Conservation (phyloP, 1,284 basidiomycete genomes). For the Quambalaria eucalypti region DNA sequence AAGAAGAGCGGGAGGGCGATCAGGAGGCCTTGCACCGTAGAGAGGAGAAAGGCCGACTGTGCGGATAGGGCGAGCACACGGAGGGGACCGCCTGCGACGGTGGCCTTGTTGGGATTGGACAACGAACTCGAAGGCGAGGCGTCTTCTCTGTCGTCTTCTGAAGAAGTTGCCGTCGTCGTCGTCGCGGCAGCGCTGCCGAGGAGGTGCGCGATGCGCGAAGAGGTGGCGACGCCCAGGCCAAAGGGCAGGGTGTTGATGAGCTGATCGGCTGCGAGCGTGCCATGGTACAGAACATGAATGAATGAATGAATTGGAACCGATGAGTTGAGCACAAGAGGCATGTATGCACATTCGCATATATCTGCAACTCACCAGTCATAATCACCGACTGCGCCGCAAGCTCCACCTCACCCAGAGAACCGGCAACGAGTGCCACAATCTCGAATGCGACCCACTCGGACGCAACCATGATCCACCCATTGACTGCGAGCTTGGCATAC, state of each 20-base stretch:
- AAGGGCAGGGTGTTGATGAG: conserved; percentile 62
- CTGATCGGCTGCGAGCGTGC: too few relatives aligned
- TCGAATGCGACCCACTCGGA: conserved; percentile 74
- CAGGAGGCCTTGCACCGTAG: background rate
- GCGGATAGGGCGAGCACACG: background rate
- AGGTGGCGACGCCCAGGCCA: conserved; percentile 63
- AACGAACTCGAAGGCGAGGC: too few relatives aligned
- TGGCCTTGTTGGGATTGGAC: background rate
- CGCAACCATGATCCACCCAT: conserved; percentile 67
- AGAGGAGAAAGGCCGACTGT: conserved; percentile 2
- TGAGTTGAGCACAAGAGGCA: conserved; percentile 57
- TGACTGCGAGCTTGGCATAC: conserved; percentile 61
- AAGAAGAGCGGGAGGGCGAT: conserved; percentile 50
- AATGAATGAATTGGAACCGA: too few relatives aligned
- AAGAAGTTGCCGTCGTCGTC: background rate
- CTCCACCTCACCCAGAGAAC: conserved; percentile 58
- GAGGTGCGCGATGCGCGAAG: conserved; percentile 63
- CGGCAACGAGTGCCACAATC: conserved; percentile 67
- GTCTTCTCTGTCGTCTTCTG: too few relatives aligned
- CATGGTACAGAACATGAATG: too few relatives aligned
- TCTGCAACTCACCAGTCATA: conserved; percentile 70
- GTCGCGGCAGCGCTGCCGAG: conserved; percentile 52
- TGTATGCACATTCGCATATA: conserved; percentile 49
- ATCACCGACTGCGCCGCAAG: conserved; percentile 68
- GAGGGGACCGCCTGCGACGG: background rate